Base-by-base conservation (phyloP, 2,329 filamentous ascomycete genomes). In the Paecilomyces variotii region DNA sequence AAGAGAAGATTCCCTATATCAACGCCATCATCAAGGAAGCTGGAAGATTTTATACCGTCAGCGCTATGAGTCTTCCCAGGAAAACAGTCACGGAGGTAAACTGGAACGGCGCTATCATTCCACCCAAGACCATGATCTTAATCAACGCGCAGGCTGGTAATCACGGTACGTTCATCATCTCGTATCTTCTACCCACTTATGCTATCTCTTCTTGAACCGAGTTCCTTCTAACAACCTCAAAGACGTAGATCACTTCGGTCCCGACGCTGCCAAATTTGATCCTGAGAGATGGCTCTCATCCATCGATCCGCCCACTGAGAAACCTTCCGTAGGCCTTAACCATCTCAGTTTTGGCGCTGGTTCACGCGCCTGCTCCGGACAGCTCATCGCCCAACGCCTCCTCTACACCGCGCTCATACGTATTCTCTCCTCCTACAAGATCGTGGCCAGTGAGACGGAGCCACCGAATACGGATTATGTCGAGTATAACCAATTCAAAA, bases 21-120 rank as follows among this genome's bases (percentile, higher is more conserved):
- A 88, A 87, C 0, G 88, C 88, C 0, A 78, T 92, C 1, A 85
- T 88, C 62, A 90, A 90, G 65, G 89, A 92, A 69, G 84, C 86
- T 0, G 78, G 90, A 0, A 81, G 89, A 7, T 91, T 83, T 77
- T 91, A 87, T 79, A 87, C 84, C 1, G 88, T 91, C 35, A 87
- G 89, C 60, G 84, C 88, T 2, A 86, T 92, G 67, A 88, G 83
- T 61, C 77, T 91, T 0, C 88, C 88, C 0, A 78, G 88, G 5
- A 83, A 83, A 14, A 86, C 79, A 49, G 85, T 88, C 63, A 86
- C 84, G 55, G 84, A 87, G 58, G 85, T 91, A 52, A 78, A 83
- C 2, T 90, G 86, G 74, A 77, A 87, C 25, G 83, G 82, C 11
- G 78, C 84, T 1, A 74, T 80, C 2, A 88, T 92, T 53, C 89